Evolutionary conservation across 2,329 filamentous ascomycete species (phyloP).

Genomic region (Fusarium albosuccineum): DNA sequence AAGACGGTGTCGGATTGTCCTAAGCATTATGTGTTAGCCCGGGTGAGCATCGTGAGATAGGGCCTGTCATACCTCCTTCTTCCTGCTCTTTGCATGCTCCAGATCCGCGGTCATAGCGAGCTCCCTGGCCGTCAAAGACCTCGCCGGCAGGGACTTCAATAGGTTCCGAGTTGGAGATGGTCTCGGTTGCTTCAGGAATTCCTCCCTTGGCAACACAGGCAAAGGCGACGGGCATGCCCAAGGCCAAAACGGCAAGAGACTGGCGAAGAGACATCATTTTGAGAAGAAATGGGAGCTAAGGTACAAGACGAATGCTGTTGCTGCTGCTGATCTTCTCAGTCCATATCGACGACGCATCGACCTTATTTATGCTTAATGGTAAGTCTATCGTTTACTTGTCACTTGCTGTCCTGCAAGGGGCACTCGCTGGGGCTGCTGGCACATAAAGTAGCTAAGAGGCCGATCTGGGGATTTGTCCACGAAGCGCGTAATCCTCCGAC

Average conservation of each 20-base stretch:
- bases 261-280: constrained; percentile 8
- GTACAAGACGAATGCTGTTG: neutral
- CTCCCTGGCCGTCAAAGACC: constrained; percentile 48
- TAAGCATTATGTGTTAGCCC: neutral
- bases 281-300: neutral
- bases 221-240: constrained; percentile 44
- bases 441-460: neutral
- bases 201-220: constrained; percentile 42
- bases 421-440: neutral
- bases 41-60: rapidly evolving
- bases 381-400: neutral
- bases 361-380: neutral
- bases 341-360: neutral
- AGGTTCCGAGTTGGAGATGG: constrained; percentile 40
- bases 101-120: constrained; percentile 50
- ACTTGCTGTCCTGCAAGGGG: neutral
- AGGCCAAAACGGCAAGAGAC: constrained; percentile 18
- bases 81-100: constrained; percentile 51
- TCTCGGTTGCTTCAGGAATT: constrained; percentile 42
- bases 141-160: constrained; percentile 46
- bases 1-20: constrained; percentile 30
- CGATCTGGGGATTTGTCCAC: constrained; percentile 2
- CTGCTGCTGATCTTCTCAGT: neutral
- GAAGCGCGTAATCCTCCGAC: neutral
- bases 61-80: constrained; percentile 51